Conservation (phyloP, 495 filamentous ascomycete species). For the Penicillium roqueforti region DNA sequence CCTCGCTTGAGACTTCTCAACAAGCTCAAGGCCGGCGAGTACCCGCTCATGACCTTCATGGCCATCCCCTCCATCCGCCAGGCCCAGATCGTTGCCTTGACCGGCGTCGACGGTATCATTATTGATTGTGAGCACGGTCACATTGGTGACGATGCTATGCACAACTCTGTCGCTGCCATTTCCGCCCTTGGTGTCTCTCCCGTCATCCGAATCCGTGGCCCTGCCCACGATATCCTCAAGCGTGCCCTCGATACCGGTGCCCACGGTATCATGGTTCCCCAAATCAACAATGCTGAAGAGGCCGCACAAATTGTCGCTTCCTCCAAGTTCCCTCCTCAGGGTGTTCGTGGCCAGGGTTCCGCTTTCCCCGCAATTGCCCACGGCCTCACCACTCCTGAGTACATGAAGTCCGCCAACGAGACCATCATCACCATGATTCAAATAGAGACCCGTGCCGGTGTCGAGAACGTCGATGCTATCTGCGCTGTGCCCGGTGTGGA, state of each 20-base stretch:
- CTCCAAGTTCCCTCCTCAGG: conserved; percentile 63
- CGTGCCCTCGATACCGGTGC: conserved; percentile 66
- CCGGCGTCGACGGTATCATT: conserved; percentile 36
- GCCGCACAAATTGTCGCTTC: conserved; percentile 56
- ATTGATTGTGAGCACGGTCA: conserved; percentile 29
- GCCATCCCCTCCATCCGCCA: conserved; percentile 35
- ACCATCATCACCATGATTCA: conserved; percentile 33
- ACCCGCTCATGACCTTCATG: conserved; percentile 38
- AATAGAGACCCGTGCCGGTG: conserved; percentile 29
- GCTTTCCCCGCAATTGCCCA: conserved; percentile 27
- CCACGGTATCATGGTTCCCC: conserved; percentile 51
- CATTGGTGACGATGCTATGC: conserved; percentile 67
- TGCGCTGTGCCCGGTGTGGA: conserved; percentile 28
- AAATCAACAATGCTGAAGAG: conserved; percentile 46
- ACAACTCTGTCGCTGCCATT: conserved; percentile 72
- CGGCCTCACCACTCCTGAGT: conserved; percentile 29
- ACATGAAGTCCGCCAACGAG: conserved; percentile 32
- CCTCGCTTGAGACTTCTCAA: conserved; percentile 36
- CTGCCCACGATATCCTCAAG: conserved; percentile 67
- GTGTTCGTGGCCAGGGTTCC: conserved; percentile 47
- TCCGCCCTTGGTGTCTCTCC: conserved; percentile 61
- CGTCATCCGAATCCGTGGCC: conserved; percentile 62
- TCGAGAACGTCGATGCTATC: conserved; percentile 31
- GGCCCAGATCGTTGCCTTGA: conserved; percentile 36
- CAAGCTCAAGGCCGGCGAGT: conserved; percentile 27